Conservation (phyloP, 2,329 filamentous ascomycete species). For the Hypoxylon sp. region DNA sequence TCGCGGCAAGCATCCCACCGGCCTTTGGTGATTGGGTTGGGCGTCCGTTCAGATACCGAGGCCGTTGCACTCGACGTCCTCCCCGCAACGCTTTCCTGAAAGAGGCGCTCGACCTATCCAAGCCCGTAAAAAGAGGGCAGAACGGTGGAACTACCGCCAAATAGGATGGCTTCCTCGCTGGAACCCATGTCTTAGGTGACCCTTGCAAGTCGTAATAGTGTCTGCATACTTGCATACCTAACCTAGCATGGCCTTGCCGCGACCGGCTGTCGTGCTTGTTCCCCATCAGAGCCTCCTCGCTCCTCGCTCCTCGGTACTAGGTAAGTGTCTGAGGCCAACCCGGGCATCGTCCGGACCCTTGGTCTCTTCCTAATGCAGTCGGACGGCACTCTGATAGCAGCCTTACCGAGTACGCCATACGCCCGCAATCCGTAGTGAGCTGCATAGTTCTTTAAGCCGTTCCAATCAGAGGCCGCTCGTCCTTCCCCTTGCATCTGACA, state of each 20-base stretch:
- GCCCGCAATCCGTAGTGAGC: slow-evolving; percentile 30
- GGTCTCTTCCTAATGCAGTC: slow-evolving; percentile 26
- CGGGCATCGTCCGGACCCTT: slow-evolving; percentile 33
- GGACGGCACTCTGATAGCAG: slow-evolving; percentile 35
- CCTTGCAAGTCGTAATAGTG: slow-evolving; percentile 41
- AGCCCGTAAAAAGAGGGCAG: slow-evolving; percentile 33
- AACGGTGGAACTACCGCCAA: slow-evolving; percentile 38
- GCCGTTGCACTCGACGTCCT: slow-evolving; percentile 41
- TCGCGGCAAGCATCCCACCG: slow-evolving; percentile 39
- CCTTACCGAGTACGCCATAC: slow-evolving; percentile 41
- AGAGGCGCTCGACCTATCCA: slow-evolving; percentile 42
- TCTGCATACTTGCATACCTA: slow-evolving; percentile 37
- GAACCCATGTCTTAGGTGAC: slow-evolving; percentile 42
- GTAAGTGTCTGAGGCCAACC: slow-evolving; percentile 37
- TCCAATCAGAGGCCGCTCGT: slow-evolving; percentile 36
- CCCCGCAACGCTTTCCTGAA: slow-evolving; percentile 43
- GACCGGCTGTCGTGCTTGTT: slow-evolving; percentile 37
- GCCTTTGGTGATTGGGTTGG: slow-evolving; percentile 38
- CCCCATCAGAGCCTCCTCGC: slow-evolving; percentile 39
- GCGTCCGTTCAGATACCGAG: slow-evolving; percentile 39
- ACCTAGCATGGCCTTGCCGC: slow-evolving; percentile 40
- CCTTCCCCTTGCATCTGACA: slow-evolving; percentile 40
- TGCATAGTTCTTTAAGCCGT: slow-evolving; percentile 33
- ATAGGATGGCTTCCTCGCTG: slow-evolving; percentile 42
- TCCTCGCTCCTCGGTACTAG: no score